Evolutionary conservation across 73 alveolate genomes (phyloP).

Genomic region (Tetrahymena thermophila): DNA sequence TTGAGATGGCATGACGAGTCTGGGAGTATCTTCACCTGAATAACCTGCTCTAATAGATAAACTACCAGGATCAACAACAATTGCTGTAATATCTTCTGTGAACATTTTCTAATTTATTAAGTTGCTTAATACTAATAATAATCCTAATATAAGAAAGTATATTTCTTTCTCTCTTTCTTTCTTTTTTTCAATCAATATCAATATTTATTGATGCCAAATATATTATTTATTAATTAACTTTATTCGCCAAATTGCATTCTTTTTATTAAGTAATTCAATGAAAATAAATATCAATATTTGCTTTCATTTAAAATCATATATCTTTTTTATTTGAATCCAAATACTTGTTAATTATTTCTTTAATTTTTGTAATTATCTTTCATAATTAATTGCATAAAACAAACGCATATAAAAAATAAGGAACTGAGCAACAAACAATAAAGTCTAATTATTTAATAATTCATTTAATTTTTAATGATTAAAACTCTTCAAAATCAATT

Average conservation of each 20-base stretch:
- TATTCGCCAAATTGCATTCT: not conserved
- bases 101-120: not conserved
- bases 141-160: not conserved
- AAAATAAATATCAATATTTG: too few relatives aligned
- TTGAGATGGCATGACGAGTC: constrained; percentile 58
- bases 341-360: not conserved
- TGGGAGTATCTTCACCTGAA: constrained; percentile 76
- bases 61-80: constrained; percentile 75
- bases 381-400: not conserved
- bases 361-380: too few relatives aligned
- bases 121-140: not conserved
- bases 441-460: too few relatives aligned
- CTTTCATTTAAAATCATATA: too few relatives aligned
- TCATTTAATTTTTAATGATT: too few relatives aligned
- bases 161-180: not conserved
- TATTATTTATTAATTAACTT: not conserved
- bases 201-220: not conserved
- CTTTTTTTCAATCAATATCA: not conserved
- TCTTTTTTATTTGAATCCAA: not conserved
- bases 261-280: too few relatives aligned
- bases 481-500: too few relatives aligned
- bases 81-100: constrained; percentile 47
- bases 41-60: constrained; percentile 77
- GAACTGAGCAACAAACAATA: too few relatives aligned
- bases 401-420: not conserved